Percentiles rank a stretch among this genome's conserved stretches.
Evolutionary conservation across 2,329 filamentous ascomycete species (phyloP).

Genomic region (Fusarium phyllophilum): DNA sequence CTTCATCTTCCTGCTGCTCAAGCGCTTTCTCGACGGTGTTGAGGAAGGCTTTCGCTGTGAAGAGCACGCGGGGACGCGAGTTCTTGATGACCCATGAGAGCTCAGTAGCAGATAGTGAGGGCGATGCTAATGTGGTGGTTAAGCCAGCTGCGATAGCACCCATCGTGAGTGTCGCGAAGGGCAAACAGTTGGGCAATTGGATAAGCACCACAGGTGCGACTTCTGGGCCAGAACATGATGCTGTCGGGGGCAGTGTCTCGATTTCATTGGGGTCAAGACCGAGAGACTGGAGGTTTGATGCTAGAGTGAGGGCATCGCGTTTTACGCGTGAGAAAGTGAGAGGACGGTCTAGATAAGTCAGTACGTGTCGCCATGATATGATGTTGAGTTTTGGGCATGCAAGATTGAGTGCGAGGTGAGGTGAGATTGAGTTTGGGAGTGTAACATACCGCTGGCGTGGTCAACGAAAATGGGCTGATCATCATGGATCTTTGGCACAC

Average conservation of each 20-base stretch:
- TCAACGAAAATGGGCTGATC: slow-evolving; percentile 53
- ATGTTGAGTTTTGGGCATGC: not conserved
- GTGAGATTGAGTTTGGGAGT: not conserved
- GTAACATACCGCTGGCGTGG: slow-evolving; percentile 50
- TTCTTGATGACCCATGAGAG: slow-evolving; percentile 55
- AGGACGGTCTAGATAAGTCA: slow-evolving; percentile 45
- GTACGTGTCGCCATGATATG: not conserved
- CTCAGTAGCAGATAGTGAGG: slow-evolving; percentile 53
- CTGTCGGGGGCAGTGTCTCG: slow-evolving; percentile 51
- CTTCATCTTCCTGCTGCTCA: slow-evolving; percentile 46
- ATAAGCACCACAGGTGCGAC: slow-evolving; percentile 55
- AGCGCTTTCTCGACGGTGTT: slow-evolving; percentile 50
- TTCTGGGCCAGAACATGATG: slow-evolving; percentile 51
- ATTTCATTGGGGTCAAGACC: slow-evolving; percentile 50
- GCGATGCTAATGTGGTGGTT: slow-evolving; percentile 54
- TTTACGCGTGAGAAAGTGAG: slow-evolving; percentile 50
- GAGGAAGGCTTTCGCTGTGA: slow-evolving; percentile 49
- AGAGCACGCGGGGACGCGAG: slow-evolving; percentile 50
- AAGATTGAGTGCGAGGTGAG: not conserved
- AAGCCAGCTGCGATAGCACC: slow-evolving; percentile 54
- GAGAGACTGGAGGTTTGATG: slow-evolving; percentile 49
- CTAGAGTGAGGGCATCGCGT: slow-evolving; percentile 50
- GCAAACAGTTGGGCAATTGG: slow-evolving; percentile 55
- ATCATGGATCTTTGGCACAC: slow-evolving; percentile 47
- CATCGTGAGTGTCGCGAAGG: slow-evolving; percentile 50